phyloP scores from a whole-genome alignment of 164 flowering plant genomes.

The Magnolia officinalis region DNA sequence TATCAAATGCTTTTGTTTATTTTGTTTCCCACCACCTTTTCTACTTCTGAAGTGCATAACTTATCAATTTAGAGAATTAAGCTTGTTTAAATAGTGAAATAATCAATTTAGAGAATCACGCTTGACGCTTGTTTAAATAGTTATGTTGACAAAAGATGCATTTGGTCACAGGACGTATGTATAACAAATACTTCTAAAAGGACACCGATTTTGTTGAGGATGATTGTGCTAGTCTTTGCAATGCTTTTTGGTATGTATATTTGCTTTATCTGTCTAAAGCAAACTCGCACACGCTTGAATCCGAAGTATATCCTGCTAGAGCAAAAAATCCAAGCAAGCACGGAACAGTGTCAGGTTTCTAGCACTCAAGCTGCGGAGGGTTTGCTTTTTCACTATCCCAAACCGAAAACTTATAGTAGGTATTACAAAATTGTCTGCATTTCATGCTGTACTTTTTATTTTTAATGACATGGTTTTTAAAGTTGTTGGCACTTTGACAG shows the following conservation, averaged over 20 bases:
- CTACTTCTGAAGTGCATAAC: too few relatives aligned
- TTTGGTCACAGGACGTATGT: constrained; percentile 44
- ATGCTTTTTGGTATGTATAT: constrained; percentile 66
- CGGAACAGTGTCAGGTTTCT: constrained; percentile 25
- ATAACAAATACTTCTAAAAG: constrained; percentile 62
- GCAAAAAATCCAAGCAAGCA: constrained; percentile 28
- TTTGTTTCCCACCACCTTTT: too few relatives aligned
- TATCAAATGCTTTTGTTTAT: too few relatives aligned
- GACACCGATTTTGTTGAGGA: constrained; percentile 55
- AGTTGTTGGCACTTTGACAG: constrained; percentile 21
- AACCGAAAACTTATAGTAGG: constrained; percentile 66
- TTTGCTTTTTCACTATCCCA: constrained; percentile 52
- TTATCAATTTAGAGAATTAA: too few relatives aligned
- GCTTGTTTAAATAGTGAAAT: too few relatives aligned
- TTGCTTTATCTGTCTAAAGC: constrained; percentile 66
- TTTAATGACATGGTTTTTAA: not conserved
- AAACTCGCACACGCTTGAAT: constrained; percentile 33
- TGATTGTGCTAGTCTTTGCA: constrained; percentile 51
- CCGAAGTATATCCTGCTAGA: constrained; percentile 5
- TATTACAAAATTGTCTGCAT: constrained; percentile 13
- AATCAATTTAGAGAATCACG: not conserved
- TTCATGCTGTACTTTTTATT: not conserved
- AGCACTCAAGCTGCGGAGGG: constrained; percentile 21
- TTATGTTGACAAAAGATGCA: not conserved
- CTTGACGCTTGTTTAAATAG: not conserved